Evolutionary conservation across 139 green algal species (phyloP).

Genomic region (Micractinium conductrix): DNA sequence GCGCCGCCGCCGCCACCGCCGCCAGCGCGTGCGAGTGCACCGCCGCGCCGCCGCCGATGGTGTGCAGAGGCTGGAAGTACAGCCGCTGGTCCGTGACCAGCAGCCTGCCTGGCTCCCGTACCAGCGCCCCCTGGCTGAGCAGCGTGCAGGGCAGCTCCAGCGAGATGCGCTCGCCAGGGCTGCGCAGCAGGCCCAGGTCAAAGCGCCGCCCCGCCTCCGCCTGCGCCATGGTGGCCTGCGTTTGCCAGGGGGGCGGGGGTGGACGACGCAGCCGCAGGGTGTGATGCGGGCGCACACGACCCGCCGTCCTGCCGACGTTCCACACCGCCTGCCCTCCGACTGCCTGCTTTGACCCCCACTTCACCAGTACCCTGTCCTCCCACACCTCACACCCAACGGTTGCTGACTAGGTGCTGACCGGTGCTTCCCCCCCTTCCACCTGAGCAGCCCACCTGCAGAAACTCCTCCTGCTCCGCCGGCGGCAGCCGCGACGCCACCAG

Average conservation of each 20-base stretch:
- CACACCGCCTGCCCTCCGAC: too few relatives aligned
- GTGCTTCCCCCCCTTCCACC: background rate
- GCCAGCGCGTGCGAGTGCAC: conserved; percentile 73
- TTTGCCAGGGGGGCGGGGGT: background rate
- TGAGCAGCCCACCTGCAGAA: conserved; percentile 52
- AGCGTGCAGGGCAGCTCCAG: conserved; percentile 51
- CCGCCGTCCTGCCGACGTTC: too few relatives aligned
- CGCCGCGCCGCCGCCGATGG: conserved; percentile 66
- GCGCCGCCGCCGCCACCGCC: conserved; percentile 74
- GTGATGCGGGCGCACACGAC: too few relatives aligned
- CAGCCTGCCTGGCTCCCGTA: conserved; percentile 76
- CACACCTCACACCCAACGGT: too few relatives aligned
- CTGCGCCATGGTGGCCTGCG: conserved; percentile 27
- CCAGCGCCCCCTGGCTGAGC: conserved; percentile 44
- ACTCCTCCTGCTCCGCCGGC: conserved; percentile 50
- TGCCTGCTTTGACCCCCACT: too few relatives aligned
- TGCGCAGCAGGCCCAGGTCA: conserved; percentile 73
- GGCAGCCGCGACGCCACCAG: conserved; percentile 66
- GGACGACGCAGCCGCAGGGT: too few relatives aligned
- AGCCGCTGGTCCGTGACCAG: conserved; percentile 76
- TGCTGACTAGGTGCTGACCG: too few relatives aligned
- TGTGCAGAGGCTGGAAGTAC: conserved; percentile 89
- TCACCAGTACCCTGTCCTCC: too few relatives aligned
- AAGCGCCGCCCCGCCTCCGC: conserved; percentile 67
- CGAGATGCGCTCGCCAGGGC: conserved; percentile 65